Evolutionary conservation across 2,329 filamentous ascomycete species (phyloP), one percentile per base, ranked within the genome.

Genomic region (Fusarium guadeloupense): DNA sequence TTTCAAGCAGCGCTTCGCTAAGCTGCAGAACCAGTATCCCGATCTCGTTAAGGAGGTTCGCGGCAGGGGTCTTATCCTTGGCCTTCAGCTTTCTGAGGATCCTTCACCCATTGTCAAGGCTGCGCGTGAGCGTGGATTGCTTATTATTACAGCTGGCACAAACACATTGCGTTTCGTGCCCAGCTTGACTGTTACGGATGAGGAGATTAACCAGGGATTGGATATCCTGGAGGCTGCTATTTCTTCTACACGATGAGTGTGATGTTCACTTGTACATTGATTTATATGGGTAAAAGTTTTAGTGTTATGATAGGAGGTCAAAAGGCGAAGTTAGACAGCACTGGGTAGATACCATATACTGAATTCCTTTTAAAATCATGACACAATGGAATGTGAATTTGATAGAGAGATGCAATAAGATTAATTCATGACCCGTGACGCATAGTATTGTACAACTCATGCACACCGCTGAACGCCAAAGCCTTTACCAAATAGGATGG

Each of bases 141-240:
- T 99, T 55, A 82, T 99, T 56, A 97, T 99, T 71, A 97, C 93
- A 2, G 94, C 92, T 23, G 95, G 95, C 1, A 93, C 88, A 25
- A 97, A 98, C 73, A 97, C 93, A 9, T 78, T 99, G 67, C 84
- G 95, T 41, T 97, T 99, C 69, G 93, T 98, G 52, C 95, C 95
- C 26, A 90, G 92, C 58, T 78, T 99, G 71, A 87, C 88, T 6
- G 90, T 99, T 54, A 89, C 86, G 1, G 87, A 92, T 67, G 85
- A 84, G 21, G 91, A 97, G 82, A 95, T 98, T 64, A 81, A 88
- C 66, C 82, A 89, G 63, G 93, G 92, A 0, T 78, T 97, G 75
- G 78, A 80, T 35, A 93, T 97, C 47, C 74, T 98, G 57, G 89
- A 89, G 65, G 83, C 91, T 67, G 85, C 86, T 5, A 86, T 89